A percentile compares a stretch with the other conserved stretches of the same genome.
Evolutionary conservation across 2,329 filamentous ascomycete genomes (phyloP).

Genomic region (Colletotrichum euphorbiae): DNA sequence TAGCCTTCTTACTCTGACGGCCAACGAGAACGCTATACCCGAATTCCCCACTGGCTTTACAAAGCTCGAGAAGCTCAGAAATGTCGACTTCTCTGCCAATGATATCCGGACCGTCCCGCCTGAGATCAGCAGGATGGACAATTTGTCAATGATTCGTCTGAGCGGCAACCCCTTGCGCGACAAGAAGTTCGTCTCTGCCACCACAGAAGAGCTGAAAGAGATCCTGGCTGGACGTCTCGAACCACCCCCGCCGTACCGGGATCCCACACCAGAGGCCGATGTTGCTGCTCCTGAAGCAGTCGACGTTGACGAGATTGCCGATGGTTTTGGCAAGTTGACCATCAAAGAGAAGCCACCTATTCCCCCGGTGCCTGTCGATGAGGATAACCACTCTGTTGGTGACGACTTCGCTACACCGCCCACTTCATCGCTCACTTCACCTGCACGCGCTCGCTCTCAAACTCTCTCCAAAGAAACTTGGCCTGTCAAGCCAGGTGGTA

Average conservation of each 20-base stretch:
- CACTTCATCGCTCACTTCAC: conserved; percentile 64
- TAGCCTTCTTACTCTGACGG: conserved; percentile 77
- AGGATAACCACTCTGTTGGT: conserved; percentile 61
- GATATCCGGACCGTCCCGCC: conserved; percentile 81
- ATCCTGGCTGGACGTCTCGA: conserved; percentile 75
- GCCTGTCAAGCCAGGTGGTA: conserved; percentile 68
- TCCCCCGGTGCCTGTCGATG: conserved; percentile 31
- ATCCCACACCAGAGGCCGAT: conserved; percentile 38
- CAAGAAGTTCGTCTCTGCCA: conserved; percentile 85
- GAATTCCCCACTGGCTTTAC: conserved; percentile 82
- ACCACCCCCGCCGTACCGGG: conserved; percentile 60
- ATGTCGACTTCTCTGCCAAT: conserved; percentile 87
- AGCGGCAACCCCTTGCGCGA: conserved; percentile 92
- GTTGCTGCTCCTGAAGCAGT: conserved; percentile 41
- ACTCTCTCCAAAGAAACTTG: conserved; percentile 62
- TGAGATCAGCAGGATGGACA: conserved; percentile 83
- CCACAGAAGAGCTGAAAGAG: conserved; percentile 83
- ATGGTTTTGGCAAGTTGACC: conserved; percentile 29
- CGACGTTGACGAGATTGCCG: conserved; percentile 50
- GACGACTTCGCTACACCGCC: conserved; percentile 70
- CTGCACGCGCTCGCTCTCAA: conserved; percentile 60
- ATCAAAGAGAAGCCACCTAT: conserved; percentile 8
- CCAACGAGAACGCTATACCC: conserved; percentile 84
- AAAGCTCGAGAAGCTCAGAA: conserved; percentile 74
- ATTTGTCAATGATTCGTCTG: conserved; percentile 78